These are phyloP conservation scores for Terana coerulea DNA, from an alignment of 768 basidiomycete species.

Conservation along the genomic window DNA sequence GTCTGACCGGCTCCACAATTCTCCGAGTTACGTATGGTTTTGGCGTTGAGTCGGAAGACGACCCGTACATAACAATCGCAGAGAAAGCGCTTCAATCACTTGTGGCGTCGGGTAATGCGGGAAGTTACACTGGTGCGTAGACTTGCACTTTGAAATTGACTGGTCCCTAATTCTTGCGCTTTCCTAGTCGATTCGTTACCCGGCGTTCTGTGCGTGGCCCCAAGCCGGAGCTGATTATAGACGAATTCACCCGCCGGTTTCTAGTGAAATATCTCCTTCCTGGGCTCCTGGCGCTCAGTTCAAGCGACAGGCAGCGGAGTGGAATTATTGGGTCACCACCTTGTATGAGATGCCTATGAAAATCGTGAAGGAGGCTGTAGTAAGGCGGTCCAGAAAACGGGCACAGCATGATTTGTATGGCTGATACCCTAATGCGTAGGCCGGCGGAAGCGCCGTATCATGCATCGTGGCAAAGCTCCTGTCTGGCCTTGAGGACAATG, in stretches of 20 bases:
- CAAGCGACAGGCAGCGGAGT: slow-evolving; percentile 9
- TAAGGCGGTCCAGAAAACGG: too few species aligned
- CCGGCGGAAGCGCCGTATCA: too few species aligned
- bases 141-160: too few species aligned
- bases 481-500: too few species aligned
- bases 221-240: too few species aligned
- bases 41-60: slow-evolving; percentile 14
- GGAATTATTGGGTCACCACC: not conserved
- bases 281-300: slow-evolving; percentile 23
- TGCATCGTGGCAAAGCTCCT: too few species aligned
- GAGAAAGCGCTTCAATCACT: slow-evolving; percentile 9
- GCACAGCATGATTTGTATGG: too few species aligned
- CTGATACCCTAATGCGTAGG: too few species aligned
- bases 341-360: slow-evolving; percentile 14
- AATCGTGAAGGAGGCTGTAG: slow-evolving; percentile 9
- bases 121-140: slow-evolving; percentile 7
- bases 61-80: slow-evolving; percentile 14
- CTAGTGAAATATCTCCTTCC: slow-evolving; percentile 22
- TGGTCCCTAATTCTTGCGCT: too few species aligned
- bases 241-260: too few species aligned
- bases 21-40: slow-evolving; percentile 14
- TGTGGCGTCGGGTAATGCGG: slow-evolving; percentile 6
- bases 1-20: slow-evolving; percentile 13
- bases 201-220: too few species aligned
- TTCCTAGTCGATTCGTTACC: too few species aligned